Evolutionary conservation across 2,329 filamentous ascomycete genomes (phyloP).

Genomic region (Karstenula rhodostoma): DNA sequence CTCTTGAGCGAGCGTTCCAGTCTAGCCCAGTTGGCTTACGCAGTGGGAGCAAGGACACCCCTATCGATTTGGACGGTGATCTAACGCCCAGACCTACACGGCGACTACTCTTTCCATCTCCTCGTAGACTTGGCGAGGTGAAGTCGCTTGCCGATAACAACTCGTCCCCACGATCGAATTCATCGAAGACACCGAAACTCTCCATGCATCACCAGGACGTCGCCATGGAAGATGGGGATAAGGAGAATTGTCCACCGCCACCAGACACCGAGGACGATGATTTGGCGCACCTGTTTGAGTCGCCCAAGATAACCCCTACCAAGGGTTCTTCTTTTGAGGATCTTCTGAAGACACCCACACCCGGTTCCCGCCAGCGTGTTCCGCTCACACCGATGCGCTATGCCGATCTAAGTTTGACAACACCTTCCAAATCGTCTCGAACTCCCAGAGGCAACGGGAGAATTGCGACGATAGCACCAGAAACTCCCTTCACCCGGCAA

Average conservation of each 20-base stretch:
- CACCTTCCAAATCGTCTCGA: constrained; percentile 50
- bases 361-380: constrained; percentile 45
- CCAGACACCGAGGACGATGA: constrained; percentile 56
- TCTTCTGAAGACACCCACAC: constrained; percentile 57
- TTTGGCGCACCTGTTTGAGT: constrained; percentile 72
- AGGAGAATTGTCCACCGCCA: constrained; percentile 64
- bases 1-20: constrained; percentile 64
- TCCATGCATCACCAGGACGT: constrained; percentile 19
- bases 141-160: constrained; percentile 67
- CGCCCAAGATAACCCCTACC: constrained; percentile 64
- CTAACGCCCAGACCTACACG: constrained; percentile 70
- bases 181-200: constrained; percentile 30
- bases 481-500: constrained; percentile 68
- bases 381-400: constrained; percentile 45
- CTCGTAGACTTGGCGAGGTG: constrained; percentile 69
- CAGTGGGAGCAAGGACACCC: constrained; percentile 53
- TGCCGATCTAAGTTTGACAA: constrained; percentile 35
- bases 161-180: constrained; percentile 12
- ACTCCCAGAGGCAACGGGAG: constrained; percentile 47
- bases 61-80: constrained; percentile 59
- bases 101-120: constrained; percentile 79
- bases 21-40: constrained; percentile 66
- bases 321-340: constrained; percentile 64
- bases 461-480: constrained; percentile 40
- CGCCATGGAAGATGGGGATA: constrained; percentile 53